Base-by-base conservation (phyloP, 306 rosid genomes). In the Fagus sylvatica region DNA sequence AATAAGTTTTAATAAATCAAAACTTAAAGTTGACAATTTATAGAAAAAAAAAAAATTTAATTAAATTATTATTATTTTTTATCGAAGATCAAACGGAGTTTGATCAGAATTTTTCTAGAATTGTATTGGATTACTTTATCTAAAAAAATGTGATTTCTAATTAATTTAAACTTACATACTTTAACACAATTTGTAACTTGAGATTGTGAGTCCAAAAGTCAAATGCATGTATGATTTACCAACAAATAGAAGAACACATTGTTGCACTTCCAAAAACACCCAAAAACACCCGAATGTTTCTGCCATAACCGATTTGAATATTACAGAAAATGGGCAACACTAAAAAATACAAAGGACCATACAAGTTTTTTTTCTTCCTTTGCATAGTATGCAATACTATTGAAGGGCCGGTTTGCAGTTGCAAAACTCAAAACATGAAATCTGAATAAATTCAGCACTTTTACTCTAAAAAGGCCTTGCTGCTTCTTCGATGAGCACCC, bases 361-460 rank as follows among this genome's bases (percentile, higher is more conserved):
- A 66, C 32, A 39, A 15, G 71, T 37, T 3, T 2, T 39, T 33
- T 37, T 3, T 2, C 17, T 33, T 19, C 49, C 54, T 62, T 64
- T 73, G 39, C 79, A 62, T 59, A 1, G 81, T 54, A 62, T 62
- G 78, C 78, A 77, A 77, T 10, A 74, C 71, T 16, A 65, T 11
- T 4, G 15, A 32, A 57, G 13, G 13, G 41, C n/a, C 19, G 16
- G 7, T 22, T 6, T 51, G 48, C 37, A 6, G 60, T 72, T 69
- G 76, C 69, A 69, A 69, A 41, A 69, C 32, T 64, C 72, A 33
- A 34, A 15, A 43, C 19, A 16, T 66, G 76, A 59, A 60, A 65
- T 46, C 76, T 69, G 40, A 71, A 66, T 4, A 55, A 80, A 68
- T 68, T 60, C 33, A 40, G 68, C 30, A 70, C 76, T 7, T 10